A percentile compares a stretch with the other conserved stretches of the same genome.
Conservation (phyloP, 768 basidiomycete genomes). For the Lactarius trivialis region DNA sequence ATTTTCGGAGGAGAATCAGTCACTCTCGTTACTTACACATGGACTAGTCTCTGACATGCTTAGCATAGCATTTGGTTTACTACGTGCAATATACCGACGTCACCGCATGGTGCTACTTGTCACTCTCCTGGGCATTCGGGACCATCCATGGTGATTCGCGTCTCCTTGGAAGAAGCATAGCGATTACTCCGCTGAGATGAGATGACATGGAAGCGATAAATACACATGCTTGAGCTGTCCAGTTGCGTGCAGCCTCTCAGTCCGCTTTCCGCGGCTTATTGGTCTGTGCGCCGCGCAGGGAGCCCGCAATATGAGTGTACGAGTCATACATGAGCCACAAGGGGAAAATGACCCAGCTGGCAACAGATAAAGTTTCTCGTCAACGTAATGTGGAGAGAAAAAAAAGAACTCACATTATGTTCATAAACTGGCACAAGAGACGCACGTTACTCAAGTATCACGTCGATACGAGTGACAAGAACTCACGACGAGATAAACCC, state of each 20-base stretch:
- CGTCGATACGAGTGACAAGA: conserved; percentile 33
- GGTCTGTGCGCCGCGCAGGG: conserved; percentile 38
- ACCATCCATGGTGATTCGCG: neutral
- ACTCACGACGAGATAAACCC: conserved; percentile 76
- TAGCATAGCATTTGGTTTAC: conserved; percentile 3
- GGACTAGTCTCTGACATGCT: neutral
- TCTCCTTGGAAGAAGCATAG: neutral
- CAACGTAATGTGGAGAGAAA: conserved; percentile 7
- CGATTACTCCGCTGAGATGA: neutral
- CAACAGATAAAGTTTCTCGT: conserved; percentile 9
- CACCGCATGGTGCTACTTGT: neutral
- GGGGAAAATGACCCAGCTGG: conserved; percentile 76
- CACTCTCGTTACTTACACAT: conserved; percentile 7
- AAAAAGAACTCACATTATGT: conserved; percentile 49
- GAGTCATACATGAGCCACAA: conserved; percentile 74
- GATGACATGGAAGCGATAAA: neutral
- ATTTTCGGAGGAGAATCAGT: neutral
- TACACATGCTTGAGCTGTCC: neutral
- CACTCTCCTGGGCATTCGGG: neutral
- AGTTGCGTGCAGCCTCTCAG: neutral
- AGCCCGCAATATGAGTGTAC: conserved; percentile 58
- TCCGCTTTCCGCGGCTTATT: conserved; percentile 7
- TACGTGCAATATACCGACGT: conserved; percentile 1
- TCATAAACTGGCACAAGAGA: conserved; percentile 57
- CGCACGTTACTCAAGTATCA: neutral